A percentile compares a stretch with the other conserved stretches of the same genome.
phyloP scores from a whole-genome alignment of 140 eudicot species.

The Oenanthe javanica region DNA sequence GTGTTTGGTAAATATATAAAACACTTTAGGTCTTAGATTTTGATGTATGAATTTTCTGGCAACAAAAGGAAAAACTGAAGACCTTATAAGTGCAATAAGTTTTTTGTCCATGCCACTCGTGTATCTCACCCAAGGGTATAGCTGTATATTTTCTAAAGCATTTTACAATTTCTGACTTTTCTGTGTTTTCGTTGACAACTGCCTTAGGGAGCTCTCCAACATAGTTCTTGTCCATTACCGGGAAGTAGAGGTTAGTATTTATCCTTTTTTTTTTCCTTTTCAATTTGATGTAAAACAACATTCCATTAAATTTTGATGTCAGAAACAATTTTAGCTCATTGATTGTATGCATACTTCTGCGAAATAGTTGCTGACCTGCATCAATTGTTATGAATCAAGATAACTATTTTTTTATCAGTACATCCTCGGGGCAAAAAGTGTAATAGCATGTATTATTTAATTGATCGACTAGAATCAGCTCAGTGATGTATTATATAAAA shows the following conservation, averaged over 20 bases:
- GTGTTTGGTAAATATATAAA: not conserved
- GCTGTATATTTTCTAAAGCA: slow-evolving; percentile 3
- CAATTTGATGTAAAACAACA: not conserved
- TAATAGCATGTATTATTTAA: not conserved
- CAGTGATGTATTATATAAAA: not conserved
- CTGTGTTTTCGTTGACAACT: slow-evolving; percentile 21
- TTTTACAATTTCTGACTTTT: slow-evolving; percentile 11
- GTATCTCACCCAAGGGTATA: not conserved
- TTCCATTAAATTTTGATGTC: not conserved
- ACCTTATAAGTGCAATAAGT: not conserved
- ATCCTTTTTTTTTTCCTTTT: not conserved
- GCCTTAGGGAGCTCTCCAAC: slow-evolving; percentile 79
- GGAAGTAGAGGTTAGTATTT: slow-evolving; percentile 74
- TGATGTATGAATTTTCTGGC: not conserved
- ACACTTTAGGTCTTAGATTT: not conserved
- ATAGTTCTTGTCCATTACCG: slow-evolving; percentile 97
- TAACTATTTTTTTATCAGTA: not conserved
- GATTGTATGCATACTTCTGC: not conserved
- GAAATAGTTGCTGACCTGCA: not conserved
- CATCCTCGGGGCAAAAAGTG: not conserved
- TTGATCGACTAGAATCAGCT: not conserved
- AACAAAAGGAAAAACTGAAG: not conserved
- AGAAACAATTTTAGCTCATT: not conserved
- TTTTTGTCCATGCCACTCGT: not conserved
- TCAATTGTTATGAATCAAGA: not conserved